Evolutionary conservation across 2,329 filamentous ascomycete species (phyloP), one percentile per base, ranked within the genome.

Genomic region (Amphichorda felina): DNA sequence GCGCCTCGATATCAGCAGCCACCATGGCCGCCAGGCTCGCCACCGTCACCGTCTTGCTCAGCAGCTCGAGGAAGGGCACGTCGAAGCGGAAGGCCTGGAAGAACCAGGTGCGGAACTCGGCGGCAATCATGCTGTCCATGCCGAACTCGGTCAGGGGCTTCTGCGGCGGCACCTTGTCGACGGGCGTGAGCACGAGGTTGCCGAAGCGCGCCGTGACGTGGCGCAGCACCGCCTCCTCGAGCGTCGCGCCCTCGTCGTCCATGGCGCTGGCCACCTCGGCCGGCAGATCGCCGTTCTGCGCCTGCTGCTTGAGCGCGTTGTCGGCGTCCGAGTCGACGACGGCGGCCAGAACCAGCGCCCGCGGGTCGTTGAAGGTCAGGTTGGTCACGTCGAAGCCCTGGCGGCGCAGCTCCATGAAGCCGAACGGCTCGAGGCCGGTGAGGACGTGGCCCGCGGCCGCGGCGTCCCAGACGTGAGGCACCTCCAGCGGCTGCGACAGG

Each of bases 51-150:
- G 37, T 30, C 2, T 16, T 16, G 21, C 21, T 25, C 11, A 31
- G 16, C 8, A 36, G 18, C 9, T 48, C 43, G n/a, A 52, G 38
- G 27, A 56, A 55, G 8, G 55, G 48, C 4, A 61, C 41, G 33
- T 61, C 53, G 3, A 60, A 42, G 21, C 45, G 47, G 37, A 58
- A 53, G 7, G 43, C 41, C 5, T 44, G 38, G 33, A 46, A 59
- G 19, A 60, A 47, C 54, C 54, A 60, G 1, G 48, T 49, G 13
- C 60, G 48, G 33, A 63, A 54, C 41, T 63, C 61, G 10, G 55
- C 48, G 0, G 50, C 58, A 26, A 63, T 47, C 55, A 64, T 60
- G 36, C 54, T 58, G 39, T 63, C 59, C 11, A 64, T 42, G 6
- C 60, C 59, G 38, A 53, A 63, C 2, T 42, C 35, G 0, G 46